phyloP scores from a whole-genome alignment of 2,329 filamentous ascomycete species.

The Trichoderma brevicompactum region DNA sequence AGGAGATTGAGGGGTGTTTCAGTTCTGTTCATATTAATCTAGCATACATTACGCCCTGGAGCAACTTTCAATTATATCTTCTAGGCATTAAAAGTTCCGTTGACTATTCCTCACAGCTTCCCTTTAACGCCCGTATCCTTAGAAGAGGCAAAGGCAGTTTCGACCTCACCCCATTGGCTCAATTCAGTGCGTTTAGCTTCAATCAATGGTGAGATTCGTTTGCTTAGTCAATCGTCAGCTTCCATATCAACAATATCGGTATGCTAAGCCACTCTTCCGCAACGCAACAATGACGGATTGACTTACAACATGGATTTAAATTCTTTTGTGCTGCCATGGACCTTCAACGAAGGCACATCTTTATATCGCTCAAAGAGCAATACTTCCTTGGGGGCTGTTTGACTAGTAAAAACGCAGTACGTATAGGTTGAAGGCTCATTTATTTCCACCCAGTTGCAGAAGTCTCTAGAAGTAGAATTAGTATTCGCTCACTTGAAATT shows the following conservation, averaged over 20 bases:
- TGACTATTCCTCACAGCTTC: too few relatives aligned
- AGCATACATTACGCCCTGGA: too few relatives aligned
- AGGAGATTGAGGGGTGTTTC: too few relatives aligned
- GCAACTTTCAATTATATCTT: too few relatives aligned
- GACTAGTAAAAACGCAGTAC: not conserved
- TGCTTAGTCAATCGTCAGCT: not conserved
- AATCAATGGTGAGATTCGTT: not conserved
- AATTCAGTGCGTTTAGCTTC: not conserved
- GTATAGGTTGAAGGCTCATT: not conserved
- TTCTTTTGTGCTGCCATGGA: not conserved
- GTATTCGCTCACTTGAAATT: too few relatives aligned
- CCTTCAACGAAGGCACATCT: not conserved
- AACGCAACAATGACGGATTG: too few relatives aligned
- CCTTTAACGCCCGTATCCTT: too few relatives aligned
- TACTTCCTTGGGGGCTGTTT: not conserved
- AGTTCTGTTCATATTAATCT: too few relatives aligned
- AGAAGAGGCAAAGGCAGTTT: not conserved
- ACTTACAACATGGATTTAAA: not conserved
- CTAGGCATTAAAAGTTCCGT: too few relatives aligned
- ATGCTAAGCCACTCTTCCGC: too few relatives aligned
- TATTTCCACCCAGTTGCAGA: not conserved
- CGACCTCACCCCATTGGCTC: not conserved
- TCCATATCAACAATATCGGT: too few relatives aligned
- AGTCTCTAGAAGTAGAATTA: not conserved
- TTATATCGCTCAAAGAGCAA: slow-evolving; percentile 3